Conservation (phyloP, 176 grass and related monocot species). For the Metroxylon sagu region DNA sequence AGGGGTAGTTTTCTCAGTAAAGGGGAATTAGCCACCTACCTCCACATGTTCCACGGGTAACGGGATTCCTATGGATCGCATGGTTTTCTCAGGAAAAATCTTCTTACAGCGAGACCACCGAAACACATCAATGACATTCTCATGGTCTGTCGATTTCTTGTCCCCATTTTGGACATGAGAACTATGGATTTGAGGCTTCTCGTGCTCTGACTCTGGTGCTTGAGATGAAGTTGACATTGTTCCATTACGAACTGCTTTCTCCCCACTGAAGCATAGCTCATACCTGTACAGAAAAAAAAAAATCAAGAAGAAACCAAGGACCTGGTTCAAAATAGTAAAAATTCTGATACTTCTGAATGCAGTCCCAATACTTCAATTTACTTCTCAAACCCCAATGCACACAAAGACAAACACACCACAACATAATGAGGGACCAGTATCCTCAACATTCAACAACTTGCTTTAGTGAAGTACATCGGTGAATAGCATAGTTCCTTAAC, state of each 20-base stretch:
- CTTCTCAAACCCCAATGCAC: no score
- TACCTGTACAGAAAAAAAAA: conserved; percentile 43
- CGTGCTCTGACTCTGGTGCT: conserved; percentile 26
- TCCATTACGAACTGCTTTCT: conserved; percentile 39
- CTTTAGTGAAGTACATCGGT: no score
- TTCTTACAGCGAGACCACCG: conserved; percentile 89
- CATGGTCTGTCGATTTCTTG: conserved; percentile 34
- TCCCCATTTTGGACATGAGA: conserved; percentile 67
- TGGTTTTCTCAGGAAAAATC: conserved; percentile 51
- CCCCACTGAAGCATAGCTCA: conserved; percentile 75
- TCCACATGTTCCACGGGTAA: conserved; percentile 72
- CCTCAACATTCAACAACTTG: no score
- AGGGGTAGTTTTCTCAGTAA: background rate
- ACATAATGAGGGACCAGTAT: no score
- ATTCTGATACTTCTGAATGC: no score
- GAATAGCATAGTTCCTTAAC: no score
- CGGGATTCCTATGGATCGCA: conserved; percentile 60
- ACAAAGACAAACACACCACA: no score
- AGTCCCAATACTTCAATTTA: no score
- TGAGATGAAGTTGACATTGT: conserved; percentile 27
- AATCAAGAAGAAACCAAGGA: background rate
- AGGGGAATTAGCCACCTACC: conserved; percentile 23
- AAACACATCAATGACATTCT: conserved; percentile 53
- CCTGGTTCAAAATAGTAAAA: no score
- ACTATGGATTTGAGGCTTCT: conserved; percentile 49